A percentile compares a stretch with the other conserved stretches of the same genome.
phyloP scores from a whole-genome alignment of 2,329 filamentous ascomycete genomes.

The Xylariaceae sp. region DNA sequence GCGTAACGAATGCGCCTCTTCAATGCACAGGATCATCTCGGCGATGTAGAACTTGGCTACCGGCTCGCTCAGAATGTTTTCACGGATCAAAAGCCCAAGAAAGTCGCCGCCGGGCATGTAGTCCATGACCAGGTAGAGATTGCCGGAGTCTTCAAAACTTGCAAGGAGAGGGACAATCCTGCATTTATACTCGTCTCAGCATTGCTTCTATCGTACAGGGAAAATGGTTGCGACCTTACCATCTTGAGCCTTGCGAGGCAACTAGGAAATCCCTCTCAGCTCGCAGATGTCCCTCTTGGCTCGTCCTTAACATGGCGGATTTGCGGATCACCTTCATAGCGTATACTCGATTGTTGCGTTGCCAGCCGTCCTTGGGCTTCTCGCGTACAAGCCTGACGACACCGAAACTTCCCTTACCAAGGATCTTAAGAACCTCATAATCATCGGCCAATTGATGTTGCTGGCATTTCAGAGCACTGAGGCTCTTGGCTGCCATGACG shows the following conservation, averaged over 20 bases:
- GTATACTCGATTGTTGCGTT: constrained; percentile 54
- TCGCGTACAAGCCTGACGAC: constrained; percentile 82
- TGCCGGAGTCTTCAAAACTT: constrained; percentile 80
- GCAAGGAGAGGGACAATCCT: constrained; percentile 82
- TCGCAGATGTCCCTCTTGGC: constrained; percentile 85
- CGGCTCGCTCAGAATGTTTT: constrained; percentile 73
- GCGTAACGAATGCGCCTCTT: constrained; percentile 79
- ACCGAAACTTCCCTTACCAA: constrained; percentile 93
- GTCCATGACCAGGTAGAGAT: constrained; percentile 93
- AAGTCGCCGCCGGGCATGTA: constrained; percentile 98
- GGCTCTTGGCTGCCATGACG: constrained; percentile 59
- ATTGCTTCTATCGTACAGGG: background rate
- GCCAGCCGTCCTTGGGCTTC: constrained; percentile 32
- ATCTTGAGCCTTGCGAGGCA: constrained; percentile 77
- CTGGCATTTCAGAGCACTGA: constrained; percentile 34
- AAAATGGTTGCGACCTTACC: constrained; percentile 40
- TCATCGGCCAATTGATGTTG: constrained; percentile 50
- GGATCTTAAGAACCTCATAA: constrained; percentile 75
- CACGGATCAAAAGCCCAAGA: constrained; percentile 75
- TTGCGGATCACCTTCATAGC: constrained; percentile 98
- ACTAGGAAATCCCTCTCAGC: constrained; percentile 91
- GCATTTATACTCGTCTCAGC: constrained; percentile 9
- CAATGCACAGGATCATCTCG: constrained; percentile 92
- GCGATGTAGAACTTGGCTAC: constrained; percentile 83
- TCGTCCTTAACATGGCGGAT: constrained; percentile 82